A percentile compares a stretch with the other conserved stretches of the same genome.
Evolutionary conservation across 495 filamentous ascomycete genomes (phyloP).

Genomic region (Cetradonia linearis): DNA sequence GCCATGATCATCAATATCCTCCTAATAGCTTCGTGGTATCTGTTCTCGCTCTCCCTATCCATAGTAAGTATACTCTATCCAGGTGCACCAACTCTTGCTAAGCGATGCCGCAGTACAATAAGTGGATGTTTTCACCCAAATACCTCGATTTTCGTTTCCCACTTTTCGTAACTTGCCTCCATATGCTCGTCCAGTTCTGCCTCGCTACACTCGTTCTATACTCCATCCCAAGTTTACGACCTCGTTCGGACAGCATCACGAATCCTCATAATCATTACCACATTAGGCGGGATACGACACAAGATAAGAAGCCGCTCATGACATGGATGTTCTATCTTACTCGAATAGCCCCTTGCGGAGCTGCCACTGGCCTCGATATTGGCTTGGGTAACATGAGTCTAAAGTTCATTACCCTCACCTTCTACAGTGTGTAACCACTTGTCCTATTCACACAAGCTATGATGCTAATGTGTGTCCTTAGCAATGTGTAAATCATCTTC

Average conservation of each 20-base stretch:
- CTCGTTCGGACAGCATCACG: conserved; percentile 39
- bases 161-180: conserved; percentile 86
- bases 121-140: conserved; percentile 95
- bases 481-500: conserved; percentile 99
- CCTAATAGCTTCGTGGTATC: conserved; percentile 84
- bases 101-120: conserved; percentile 67
- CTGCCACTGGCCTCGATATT: conserved; percentile 91
- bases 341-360: conserved; percentile 84
- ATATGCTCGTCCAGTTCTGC: conserved; percentile 93
- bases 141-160: conserved; percentile 88
- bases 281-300: conserved; percentile 39
- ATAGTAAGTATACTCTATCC: conserved; percentile 50
- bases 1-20: conserved; percentile 57
- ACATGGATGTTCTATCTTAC: conserved; percentile 85
- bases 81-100: background rate
- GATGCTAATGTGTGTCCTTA: conserved; percentile 24
- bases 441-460: no score
- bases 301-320: conserved; percentile 64
- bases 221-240: conserved; percentile 74
- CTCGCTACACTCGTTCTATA: conserved; percentile 72
- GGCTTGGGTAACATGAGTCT: conserved; percentile 92
- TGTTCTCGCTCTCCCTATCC: conserved; percentile 89
- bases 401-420: conserved; percentile 91
- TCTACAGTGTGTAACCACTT: conserved; percentile 60
- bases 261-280: conserved; percentile 37